Evolutionary conservation across 345 rosid species (phyloP).

Genomic region (Salix suchowensis): DNA sequence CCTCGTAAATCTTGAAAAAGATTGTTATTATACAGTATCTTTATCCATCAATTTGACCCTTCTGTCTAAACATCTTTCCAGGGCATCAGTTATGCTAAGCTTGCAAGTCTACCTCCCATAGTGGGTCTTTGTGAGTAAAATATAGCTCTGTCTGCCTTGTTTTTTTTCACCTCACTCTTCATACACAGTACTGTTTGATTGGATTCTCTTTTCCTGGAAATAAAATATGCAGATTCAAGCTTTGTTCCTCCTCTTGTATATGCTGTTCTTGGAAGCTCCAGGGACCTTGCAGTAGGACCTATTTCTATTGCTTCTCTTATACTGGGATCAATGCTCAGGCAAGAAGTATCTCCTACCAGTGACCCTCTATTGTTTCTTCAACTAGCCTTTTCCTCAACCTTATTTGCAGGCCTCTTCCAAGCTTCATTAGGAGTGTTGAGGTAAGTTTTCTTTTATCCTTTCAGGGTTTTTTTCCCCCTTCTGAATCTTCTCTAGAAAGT

Average conservation of each 20-base stretch:
- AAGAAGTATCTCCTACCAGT: constrained; percentile 67
- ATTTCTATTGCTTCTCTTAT: constrained; percentile 92
- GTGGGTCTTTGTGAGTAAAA: constrained; percentile 84
- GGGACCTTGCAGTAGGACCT: constrained; percentile 93
- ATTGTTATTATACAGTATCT: not conserved
- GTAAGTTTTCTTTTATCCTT: constrained; percentile 18
- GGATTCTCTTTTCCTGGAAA: not conserved
- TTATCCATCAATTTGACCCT: not conserved
- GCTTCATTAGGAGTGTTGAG: constrained; percentile 89
- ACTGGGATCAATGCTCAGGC: constrained; percentile 87
- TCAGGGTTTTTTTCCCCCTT: not conserved
- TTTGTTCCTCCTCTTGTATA: constrained; percentile 92
- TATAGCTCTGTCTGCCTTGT: not conserved
- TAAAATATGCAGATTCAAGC: constrained; percentile 66
- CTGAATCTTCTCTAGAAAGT: not conserved
- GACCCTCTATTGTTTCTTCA: constrained; percentile 69
- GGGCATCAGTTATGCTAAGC: constrained; percentile 97
- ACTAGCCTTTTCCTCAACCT: constrained; percentile 82
- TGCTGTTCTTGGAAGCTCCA: constrained; percentile 92
- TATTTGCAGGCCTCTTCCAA: constrained; percentile 92
- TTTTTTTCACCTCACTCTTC: not conserved
- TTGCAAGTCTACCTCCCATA: constrained; percentile 83
- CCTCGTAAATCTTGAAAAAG: not conserved
- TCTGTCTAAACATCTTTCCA: constrained; percentile 24
- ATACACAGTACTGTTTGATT: not conserved